Base-by-base conservation (phyloP, 345 rosid species). In the Litchi chinensis region DNA sequence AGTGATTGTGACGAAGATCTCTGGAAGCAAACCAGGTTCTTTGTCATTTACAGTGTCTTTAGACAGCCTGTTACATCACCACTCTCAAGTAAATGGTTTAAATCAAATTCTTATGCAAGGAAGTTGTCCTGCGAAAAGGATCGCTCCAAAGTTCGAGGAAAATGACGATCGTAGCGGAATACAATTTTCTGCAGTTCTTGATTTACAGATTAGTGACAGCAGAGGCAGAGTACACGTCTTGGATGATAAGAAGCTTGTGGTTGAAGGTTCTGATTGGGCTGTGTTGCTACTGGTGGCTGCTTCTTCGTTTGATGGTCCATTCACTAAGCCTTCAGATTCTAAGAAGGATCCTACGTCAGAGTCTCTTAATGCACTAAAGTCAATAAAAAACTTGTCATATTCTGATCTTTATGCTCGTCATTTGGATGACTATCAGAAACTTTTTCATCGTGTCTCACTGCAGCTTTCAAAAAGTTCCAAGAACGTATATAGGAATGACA, bases 251-350 rank as follows among this genome's bases (percentile, higher is more conserved):
- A 96, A 80, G 83, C 81, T 96, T 71, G 91, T 82, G 82, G 91
- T 96, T 71, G 85, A 89, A 65, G 93, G 93, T 21, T 86, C 92
- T 1, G 97, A 91, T 80, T 93, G 97, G 98, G 97, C 87, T 7
- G 87, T 94, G 83, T 74, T 94, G 81, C 80, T 80, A 73, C 78
- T 94, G 40, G 85, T 84, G 19, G 89, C 95, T 71, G 84, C 91
- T 26, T 91, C 99, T 81, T 91, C 94, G 10, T 96, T 96, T 77
- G 92, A 91, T 18, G 97, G 99, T 18, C 98, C 99, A 26, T 89
- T 94, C 82, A 86, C 83, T 2, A 85, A 82, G 80, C 98, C 99
- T 40, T 82, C 39, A 65, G 94, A 90, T 78, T 96, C 99, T 77
- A 90, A 78, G 82, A 93, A 62, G 83, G 88, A 93, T 40, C 94